Conservation (phyloP, 805 yeast genomes). For the Monosporozyma aquatica region DNA sequence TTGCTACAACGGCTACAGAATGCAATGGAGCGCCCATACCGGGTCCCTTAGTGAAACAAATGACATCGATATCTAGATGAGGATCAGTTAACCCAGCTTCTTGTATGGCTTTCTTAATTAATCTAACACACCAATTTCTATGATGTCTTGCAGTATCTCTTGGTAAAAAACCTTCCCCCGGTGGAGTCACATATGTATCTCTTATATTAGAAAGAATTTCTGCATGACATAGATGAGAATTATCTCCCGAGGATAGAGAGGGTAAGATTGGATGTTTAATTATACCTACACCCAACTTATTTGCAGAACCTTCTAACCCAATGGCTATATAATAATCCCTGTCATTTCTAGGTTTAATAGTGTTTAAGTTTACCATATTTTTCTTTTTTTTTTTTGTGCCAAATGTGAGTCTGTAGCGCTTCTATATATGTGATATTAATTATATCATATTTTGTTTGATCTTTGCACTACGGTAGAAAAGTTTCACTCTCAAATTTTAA, state of each 20-base stretch:
- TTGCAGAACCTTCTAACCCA: constrained; percentile 96
- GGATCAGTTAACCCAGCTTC: constrained; percentile 46
- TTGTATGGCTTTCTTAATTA: constrained; percentile 54
- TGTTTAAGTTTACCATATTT: constrained; percentile 26
- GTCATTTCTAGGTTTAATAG: constrained; percentile 23
- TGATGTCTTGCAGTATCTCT: constrained; percentile 96
- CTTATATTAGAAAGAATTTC: constrained; percentile 79
- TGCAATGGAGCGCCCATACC: constrained; percentile 99
- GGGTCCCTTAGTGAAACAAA: constrained; percentile 96
- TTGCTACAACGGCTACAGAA: constrained; percentile 84
- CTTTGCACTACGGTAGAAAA: no score
- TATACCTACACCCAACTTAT: constrained; percentile 90
- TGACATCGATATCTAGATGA: constrained; percentile 54
- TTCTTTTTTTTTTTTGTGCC: neutral
- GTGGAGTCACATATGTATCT: constrained; percentile 92
- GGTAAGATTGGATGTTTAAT: constrained; percentile 51
- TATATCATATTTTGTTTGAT: no score
- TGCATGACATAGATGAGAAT: constrained; percentile 52
- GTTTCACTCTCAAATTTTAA: no score
- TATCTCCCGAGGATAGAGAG: constrained; percentile 37
- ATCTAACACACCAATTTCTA: constrained; percentile 83
- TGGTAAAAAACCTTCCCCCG: constrained; percentile 96
- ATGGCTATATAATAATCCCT: constrained; percentile 53
- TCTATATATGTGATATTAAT: no score
- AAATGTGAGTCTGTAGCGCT: no score